Evolutionary conservation across 306 rosid genomes (phyloP).

Genomic region (Pterocarpus santalinus): DNA sequence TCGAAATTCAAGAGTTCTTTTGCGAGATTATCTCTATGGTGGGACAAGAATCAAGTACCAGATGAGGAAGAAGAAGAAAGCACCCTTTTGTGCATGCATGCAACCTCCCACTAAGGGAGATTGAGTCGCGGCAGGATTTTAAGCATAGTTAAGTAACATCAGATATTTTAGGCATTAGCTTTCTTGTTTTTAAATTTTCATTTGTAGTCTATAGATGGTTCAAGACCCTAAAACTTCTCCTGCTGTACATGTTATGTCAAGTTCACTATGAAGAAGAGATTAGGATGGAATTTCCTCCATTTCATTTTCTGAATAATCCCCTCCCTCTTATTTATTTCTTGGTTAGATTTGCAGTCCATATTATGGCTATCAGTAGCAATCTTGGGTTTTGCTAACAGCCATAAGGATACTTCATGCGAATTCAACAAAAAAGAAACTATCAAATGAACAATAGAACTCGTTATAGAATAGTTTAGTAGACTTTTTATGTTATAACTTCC

Average conservation of each 20-base stretch:
- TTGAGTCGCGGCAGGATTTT: slow-evolving; percentile 48
- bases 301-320: slow-evolving; percentile 35
- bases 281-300: slow-evolving; percentile 42
- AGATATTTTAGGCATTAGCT: slow-evolving; percentile 45
- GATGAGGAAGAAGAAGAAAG: slow-evolving; percentile 68
- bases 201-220: slow-evolving; percentile 45
- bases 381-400: not conserved
- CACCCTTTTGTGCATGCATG: slow-evolving; percentile 81
- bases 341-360: slow-evolving; percentile 11
- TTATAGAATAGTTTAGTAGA: no score
- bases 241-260: slow-evolving; percentile 62
- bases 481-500: no score
- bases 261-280: slow-evolving; percentile 43
- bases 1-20: slow-evolving; percentile 71
- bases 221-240: slow-evolving; percentile 44
- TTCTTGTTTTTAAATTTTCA: slow-evolving; percentile 48
- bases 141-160: slow-evolving; percentile 49
- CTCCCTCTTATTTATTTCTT: not conserved
- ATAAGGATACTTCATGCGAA: no score
- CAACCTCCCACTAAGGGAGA: slow-evolving; percentile 82
- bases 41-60: slow-evolving; percentile 62
- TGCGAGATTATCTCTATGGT: slow-evolving; percentile 86
- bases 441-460: not conserved
- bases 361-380: not conserved
- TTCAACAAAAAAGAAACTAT: not conserved